Evolutionary conservation across 2,329 filamentous ascomycete species (phyloP).

Genomic region (Pseudonectria buxi): DNA sequence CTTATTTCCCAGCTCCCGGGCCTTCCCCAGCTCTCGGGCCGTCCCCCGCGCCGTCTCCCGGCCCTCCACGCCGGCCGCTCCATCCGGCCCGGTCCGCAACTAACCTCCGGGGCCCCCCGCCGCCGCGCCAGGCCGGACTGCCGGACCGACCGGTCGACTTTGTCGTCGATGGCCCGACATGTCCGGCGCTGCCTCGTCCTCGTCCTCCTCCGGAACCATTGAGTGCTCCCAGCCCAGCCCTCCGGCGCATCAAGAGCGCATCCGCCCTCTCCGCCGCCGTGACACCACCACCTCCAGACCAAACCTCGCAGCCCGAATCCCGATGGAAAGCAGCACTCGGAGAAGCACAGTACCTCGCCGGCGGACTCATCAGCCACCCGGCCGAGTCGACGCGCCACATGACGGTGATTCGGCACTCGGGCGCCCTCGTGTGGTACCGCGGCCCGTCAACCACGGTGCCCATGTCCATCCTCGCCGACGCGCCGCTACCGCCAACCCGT

Average conservation of each 20-base stretch:
- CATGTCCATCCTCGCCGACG: constrained; percentile 57
- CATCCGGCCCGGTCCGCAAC: constrained; percentile 20
- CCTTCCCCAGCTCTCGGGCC: no score
- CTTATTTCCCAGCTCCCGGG: no score
- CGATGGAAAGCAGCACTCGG: constrained; percentile 43
- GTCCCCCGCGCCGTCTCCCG: not conserved
- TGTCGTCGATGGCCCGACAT: constrained; percentile 14
- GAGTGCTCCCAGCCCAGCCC: no score
- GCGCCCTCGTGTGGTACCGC: constrained; percentile 58
- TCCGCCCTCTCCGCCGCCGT: constrained; percentile 19
- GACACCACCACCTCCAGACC: constrained; percentile 4
- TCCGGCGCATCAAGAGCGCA: constrained; percentile 27
- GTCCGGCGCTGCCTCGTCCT: no score
- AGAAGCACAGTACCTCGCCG: constrained; percentile 59
- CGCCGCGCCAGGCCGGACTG: constrained; percentile 15
- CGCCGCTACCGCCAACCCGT: constrained; percentile 48
- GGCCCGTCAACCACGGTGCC: constrained; percentile 57
- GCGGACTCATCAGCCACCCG: constrained; percentile 57
- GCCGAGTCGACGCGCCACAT: constrained; percentile 59
- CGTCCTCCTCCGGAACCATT: no score
- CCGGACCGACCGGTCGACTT: constrained; percentile 17
- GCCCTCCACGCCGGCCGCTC: no score
- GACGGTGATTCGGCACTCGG: constrained; percentile 60
- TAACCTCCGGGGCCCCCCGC: constrained; percentile 17
- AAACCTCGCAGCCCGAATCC: constrained; percentile 16